Percentiles rank a stretch among this genome's conserved stretches.
Evolutionary conservation across 352 stramenopile species (phyloP).

Genomic region (Phytophthora sojae): DNA sequence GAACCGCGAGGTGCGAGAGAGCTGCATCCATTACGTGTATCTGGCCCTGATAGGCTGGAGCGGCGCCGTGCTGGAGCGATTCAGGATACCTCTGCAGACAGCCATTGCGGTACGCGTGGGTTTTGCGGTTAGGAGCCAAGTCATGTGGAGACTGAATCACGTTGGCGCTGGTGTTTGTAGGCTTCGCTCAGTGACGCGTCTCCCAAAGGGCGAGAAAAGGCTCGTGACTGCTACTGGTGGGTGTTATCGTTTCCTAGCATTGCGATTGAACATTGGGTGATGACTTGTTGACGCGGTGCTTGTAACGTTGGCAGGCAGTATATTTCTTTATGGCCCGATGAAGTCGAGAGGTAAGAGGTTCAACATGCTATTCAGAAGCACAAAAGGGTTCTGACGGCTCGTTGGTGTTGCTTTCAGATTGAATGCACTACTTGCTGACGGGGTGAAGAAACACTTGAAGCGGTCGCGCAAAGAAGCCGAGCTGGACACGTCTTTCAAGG

Average conservation of each 20-base stretch:
- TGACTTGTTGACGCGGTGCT: background rate
- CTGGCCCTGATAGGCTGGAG: constrained; percentile 55
- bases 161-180: constrained; percentile 15
- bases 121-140: background rate
- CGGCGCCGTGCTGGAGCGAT: constrained; percentile 45
- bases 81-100: constrained; percentile 49
- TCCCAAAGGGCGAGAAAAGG: constrained; percentile 60
- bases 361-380: background rate
- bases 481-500: constrained; percentile 40
- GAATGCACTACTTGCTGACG: constrained; percentile 49
- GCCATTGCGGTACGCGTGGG: constrained; percentile 41
- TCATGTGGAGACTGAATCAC: background rate
- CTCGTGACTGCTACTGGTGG: constrained; percentile 72
- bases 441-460: constrained; percentile 77
- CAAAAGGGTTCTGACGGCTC: background rate
- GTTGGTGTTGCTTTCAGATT: constrained; percentile 34
- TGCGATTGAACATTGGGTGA: background rate
- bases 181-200: constrained; percentile 62
- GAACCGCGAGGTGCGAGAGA: constrained; percentile 69
- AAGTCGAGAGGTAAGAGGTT: constrained; percentile 44
- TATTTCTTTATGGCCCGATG: constrained; percentile 51
- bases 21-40: constrained; percentile 62
- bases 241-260: background rate
- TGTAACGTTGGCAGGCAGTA: constrained; percentile 47
- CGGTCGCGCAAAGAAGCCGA: constrained; percentile 45